Percentiles rank a stretch among this genome's conserved stretches.
Evolutionary conservation across 108 stramenopile species (phyloP).

Genomic region (Cyclotella baltica): DNA sequence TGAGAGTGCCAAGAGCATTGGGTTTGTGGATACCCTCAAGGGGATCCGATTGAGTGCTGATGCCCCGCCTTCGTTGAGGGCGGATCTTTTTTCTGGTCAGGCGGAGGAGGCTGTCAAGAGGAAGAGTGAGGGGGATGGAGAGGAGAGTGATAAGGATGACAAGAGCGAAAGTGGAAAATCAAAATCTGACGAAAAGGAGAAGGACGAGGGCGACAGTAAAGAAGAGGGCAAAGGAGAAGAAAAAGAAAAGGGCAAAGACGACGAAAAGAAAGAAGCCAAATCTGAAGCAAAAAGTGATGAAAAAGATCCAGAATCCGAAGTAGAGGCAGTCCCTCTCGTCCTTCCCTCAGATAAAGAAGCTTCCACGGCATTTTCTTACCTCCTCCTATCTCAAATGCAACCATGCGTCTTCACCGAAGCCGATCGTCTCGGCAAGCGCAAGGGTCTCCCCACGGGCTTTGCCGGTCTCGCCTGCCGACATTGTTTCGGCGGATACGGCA

Average conservation of each 20-base stretch:
- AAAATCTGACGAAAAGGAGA: slow-evolving; percentile 19
- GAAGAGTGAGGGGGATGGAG: background rate
- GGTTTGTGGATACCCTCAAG: slow-evolving; percentile 77
- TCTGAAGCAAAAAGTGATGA: background rate
- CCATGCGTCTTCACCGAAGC: slow-evolving; percentile 86
- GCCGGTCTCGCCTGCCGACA: slow-evolving; percentile 84
- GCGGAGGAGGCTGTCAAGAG: background rate
- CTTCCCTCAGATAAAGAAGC: slow-evolving; percentile 64
- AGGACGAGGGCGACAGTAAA: background rate
- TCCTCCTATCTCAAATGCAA: slow-evolving; percentile 78
- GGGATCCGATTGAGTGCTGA: slow-evolving; percentile 69
- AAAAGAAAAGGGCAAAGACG: slow-evolving; percentile 9
- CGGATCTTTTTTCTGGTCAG: background rate
- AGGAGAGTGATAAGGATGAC: background rate
- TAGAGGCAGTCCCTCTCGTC: slow-evolving; percentile 31
- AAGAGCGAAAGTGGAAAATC: background rate
- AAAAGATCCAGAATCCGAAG: background rate
- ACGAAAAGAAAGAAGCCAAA: slow-evolving; percentile 4
- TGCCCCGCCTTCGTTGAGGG: slow-evolving; percentile 32
- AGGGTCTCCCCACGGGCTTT: slow-evolving; percentile 79
- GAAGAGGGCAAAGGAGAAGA: background rate
- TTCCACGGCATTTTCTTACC: slow-evolving; percentile 75
- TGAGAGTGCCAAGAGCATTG: slow-evolving; percentile 71
- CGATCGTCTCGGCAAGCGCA: slow-evolving; percentile 85
- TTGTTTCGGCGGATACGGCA: slow-evolving; percentile 85